Evolutionary conservation across 371 early-diverging fungal species (phyloP), one percentile per base, ranked within the genome.

Genomic region (Syncephalastrum contaminatum): DNA sequence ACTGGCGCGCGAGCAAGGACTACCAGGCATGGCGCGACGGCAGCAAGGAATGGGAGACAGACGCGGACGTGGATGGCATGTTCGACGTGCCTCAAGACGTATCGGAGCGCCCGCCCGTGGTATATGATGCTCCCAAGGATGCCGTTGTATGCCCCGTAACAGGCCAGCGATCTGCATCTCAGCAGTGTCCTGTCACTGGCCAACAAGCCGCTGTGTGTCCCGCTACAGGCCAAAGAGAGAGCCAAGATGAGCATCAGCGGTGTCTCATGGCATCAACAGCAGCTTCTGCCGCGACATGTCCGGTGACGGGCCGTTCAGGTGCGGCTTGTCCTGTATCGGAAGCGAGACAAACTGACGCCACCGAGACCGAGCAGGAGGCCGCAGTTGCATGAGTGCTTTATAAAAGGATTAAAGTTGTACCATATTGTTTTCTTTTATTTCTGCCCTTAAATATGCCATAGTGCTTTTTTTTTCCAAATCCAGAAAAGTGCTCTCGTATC

Each of bases 1-100:
- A 66, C 43, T 78, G 79, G 79, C 56, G 79, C 13, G 63, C 62
- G 21, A 63, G 67, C 3, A 44, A 60, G 8, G 72, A 78, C 36
- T 78, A 71, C 41, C 51, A 64, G 20, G 43, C 24, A 61, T 77
- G 69, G 71, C 8, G 18, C 25, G 8, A 12, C n/a, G 10, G 40
- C 12, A 18, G 40, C 20, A 13, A 43, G 21, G 24, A 19, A 27
- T 51, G 57, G 27, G 36, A 52, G 43, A 13, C 46, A 1, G 55
- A 54, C 36, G 56, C 58, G 15, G 40, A 53, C 3, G 21, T 44
- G 21, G 63, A 67, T 0, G 58, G 25, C 52, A 14, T 59, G 43
- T 54, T 67, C 61, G 48, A 62, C 25, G 25, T 7, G 25, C 25
- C 25, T 25, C 25, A 62, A 46, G 51, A 55, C 15, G 39, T 40